These are phyloP conservation scores for Leccinum truebloodii DNA, from an alignment of 768 basidiomycete genomes.

Conservation along the genomic window DNA sequence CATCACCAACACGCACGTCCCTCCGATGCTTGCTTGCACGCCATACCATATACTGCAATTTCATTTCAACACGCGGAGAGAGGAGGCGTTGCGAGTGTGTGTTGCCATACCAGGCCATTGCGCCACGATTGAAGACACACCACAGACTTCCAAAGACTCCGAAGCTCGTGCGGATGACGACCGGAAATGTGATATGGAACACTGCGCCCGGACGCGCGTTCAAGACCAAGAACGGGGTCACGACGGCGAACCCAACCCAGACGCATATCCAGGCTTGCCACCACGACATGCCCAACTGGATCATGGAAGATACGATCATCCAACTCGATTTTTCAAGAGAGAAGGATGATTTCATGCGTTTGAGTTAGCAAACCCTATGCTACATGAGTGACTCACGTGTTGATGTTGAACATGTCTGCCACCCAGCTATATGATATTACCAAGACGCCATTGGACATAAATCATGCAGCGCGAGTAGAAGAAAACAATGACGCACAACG, in stretches of 20 bases:
- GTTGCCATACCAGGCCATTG: constrained; percentile 61
- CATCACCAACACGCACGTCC: constrained; percentile 73
- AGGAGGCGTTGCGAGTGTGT: constrained; percentile 25
- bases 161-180: constrained; percentile 74
- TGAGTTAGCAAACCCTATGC: neutral
- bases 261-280: constrained; percentile 87
- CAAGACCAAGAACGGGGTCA: constrained; percentile 70
- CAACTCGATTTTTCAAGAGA: constrained; percentile 41
- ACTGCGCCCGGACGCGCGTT: constrained; percentile 80
- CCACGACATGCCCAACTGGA: constrained; percentile 71
- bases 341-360: constrained; percentile 2
- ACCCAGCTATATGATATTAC: constrained; percentile 56
- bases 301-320: constrained; percentile 80
- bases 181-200: constrained; percentile 77
- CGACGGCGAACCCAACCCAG: constrained; percentile 60
- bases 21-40: constrained; percentile 82
- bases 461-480: neutral
- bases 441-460: neutral
- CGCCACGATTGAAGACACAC: constrained; percentile 77
- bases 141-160: constrained; percentile 78
- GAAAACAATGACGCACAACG: constrained; percentile 47
- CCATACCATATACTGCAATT: constrained; percentile 68
- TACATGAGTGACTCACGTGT: constrained; percentile 51
- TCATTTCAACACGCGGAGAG: constrained; percentile 19
- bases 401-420: constrained; percentile 78